phyloP scores from a whole-genome alignment of 345 rosid species.

The Trapa incisa region DNA sequence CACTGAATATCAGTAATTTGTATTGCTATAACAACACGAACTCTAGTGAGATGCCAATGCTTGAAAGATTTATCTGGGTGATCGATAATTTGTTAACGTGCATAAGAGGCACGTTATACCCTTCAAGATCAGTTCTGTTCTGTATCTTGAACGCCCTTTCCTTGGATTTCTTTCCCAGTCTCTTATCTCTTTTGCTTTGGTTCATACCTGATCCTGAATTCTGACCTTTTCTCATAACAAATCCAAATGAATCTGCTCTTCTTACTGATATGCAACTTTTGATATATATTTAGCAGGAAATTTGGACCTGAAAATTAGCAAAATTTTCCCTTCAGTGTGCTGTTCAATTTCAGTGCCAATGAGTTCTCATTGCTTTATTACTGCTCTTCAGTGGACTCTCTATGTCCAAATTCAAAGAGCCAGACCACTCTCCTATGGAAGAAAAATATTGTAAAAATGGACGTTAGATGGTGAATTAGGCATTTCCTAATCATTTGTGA shows the following conservation, averaged over 20 bases:
- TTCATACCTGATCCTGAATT: not conserved
- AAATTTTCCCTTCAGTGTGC: not conserved
- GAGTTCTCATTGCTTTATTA: not conserved
- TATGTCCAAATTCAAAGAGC: not conserved
- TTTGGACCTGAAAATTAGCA: not conserved
- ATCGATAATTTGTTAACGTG: not conserved
- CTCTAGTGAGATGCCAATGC: not conserved
- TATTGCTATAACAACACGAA: not conserved
- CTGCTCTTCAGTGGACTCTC: not conserved
- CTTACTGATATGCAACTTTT: not conserved
- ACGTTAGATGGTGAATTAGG: not conserved
- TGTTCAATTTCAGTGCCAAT: not conserved
- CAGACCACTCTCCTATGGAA: not conserved
- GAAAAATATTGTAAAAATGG: not conserved
- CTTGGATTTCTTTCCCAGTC: not conserved
- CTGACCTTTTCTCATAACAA: not conserved
- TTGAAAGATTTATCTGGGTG: not conserved
- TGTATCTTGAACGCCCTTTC: not conserved
- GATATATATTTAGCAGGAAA: not conserved
- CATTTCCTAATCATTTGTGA: not conserved
- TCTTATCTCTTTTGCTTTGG: not conserved
- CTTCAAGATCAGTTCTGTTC: not conserved
- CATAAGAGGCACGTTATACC: not conserved
- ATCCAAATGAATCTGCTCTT: not conserved
- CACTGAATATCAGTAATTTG: not conserved